These are phyloP conservation scores for Chlamydomonas schloesseri DNA, from an alignment of 139 green algal species.

Conservation along the genomic window DNA sequence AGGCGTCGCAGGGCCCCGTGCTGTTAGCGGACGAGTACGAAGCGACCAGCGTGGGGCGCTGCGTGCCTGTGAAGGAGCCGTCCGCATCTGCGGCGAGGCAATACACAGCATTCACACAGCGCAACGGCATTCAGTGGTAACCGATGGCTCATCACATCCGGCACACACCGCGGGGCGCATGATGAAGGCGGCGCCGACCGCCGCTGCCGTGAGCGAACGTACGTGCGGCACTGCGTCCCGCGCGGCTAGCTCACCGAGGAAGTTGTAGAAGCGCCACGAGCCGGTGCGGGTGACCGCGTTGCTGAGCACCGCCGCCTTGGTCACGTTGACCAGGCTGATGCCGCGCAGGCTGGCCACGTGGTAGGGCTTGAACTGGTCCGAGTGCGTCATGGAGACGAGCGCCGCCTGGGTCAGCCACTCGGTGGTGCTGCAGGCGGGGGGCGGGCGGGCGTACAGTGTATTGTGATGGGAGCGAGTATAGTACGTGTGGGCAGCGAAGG, in stretches of 20 bases:
- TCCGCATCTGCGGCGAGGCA: background rate
- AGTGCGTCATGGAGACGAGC: background rate
- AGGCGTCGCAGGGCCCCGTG: background rate
- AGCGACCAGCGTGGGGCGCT: background rate
- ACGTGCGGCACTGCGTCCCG: too few species aligned
- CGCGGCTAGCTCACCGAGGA: background rate
- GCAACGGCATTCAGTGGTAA: too few species aligned
- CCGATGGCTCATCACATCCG: too few species aligned
- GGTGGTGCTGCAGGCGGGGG: too few species aligned
- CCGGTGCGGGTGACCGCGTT: background rate
- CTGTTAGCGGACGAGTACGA: background rate
- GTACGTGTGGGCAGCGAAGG: too few species aligned
- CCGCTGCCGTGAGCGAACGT: too few species aligned
- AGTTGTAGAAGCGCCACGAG: conserved; percentile 3
- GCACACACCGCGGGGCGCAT: too few species aligned
- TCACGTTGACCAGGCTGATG: background rate
- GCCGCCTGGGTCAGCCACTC: background rate
- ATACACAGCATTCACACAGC: too few species aligned
- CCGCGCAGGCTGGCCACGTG: background rate
- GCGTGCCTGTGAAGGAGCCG: background rate
- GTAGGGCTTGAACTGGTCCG: background rate
- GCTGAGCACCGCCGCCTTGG: background rate
- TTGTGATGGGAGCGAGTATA: too few species aligned
- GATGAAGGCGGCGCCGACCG: too few species aligned
- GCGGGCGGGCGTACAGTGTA: too few species aligned